A percentile compares a stretch with the other conserved stretches of the same genome.
Evolutionary conservation across 495 filamentous ascomycete species (phyloP).

Genomic region (Neurospora discreta): DNA sequence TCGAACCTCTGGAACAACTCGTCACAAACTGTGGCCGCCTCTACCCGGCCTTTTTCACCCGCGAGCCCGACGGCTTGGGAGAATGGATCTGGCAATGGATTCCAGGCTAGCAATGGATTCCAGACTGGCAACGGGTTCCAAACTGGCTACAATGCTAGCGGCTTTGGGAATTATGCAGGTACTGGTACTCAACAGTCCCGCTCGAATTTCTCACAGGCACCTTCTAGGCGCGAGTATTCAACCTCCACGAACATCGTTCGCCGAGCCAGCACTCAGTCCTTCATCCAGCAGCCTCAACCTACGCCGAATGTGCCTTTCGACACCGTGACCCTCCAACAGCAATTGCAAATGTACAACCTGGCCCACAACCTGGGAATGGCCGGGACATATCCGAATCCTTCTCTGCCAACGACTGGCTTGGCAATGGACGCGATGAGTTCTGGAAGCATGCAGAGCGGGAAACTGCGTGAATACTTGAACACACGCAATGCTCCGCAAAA

Average conservation of each 20-base stretch:
- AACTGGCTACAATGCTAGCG: neutral
- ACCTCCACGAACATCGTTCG: slow-evolving; percentile 19
- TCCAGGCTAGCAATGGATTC: neutral
- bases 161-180: neutral
- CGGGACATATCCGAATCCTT: neutral
- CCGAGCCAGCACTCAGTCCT: slow-evolving; percentile 15
- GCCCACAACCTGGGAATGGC: neutral
- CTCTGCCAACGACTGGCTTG: neutral
- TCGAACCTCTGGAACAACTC: neutral
- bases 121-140: neutral
- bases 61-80: neutral
- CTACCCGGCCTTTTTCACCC: neutral
- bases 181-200: neutral
- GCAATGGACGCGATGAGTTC: neutral
- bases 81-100: neutral
- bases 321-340: slow-evolving; percentile 6
- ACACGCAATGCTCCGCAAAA: slow-evolving; percentile 41
- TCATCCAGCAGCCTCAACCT: slow-evolving; percentile 14
- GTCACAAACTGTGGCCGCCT: neutral
- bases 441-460: slow-evolving; percentile 63
- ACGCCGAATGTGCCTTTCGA: slow-evolving; percentile 13
- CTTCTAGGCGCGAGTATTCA: neutral
- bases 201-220: neutral
- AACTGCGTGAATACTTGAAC: slow-evolving; percentile 67
- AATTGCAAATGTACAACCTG: slow-evolving; percentile 5